Conservation (phyloP, 1,284 basidiomycete species). For the Leccinum fuscescens region DNA sequence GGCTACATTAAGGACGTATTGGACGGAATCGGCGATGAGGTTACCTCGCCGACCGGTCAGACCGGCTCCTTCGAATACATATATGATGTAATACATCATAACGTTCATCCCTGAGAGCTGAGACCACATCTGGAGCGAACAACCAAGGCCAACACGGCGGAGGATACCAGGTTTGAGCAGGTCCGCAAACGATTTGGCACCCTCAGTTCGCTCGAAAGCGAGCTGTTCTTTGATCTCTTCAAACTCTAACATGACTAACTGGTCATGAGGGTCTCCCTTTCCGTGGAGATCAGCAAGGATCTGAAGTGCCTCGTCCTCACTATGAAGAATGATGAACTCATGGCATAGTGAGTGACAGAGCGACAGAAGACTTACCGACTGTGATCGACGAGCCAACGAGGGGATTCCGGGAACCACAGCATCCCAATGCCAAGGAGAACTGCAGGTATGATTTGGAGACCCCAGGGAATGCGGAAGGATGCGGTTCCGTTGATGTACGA, state of each 20-base stretch:
- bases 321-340: constrained; percentile 25
- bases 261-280: constrained; percentile 58
- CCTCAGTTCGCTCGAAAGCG: constrained; percentile 64
- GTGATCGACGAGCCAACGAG: constrained; percentile 68
- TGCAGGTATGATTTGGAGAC: constrained; percentile 74
- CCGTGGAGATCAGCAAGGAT: constrained; percentile 82
- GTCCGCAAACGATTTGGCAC: constrained; percentile 70
- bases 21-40: constrained; percentile 74
- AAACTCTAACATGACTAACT: constrained; percentile 75
- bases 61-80: constrained; percentile 76
- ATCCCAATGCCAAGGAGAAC: constrained; percentile 69
- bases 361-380: constrained; percentile 38
- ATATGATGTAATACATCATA: constrained; percentile 82
- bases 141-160: constrained; percentile 58
- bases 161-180: constrained; percentile 59
- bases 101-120: constrained; percentile 63
- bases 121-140: constrained; percentile 63
- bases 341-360: not conserved
- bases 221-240: constrained; percentile 79
- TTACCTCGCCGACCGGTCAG: constrained; percentile 67
- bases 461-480: constrained; percentile 80
- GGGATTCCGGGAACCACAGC: constrained; percentile 64
- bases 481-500: constrained; percentile 68
- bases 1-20: constrained; percentile 76
- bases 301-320: constrained; percentile 69